Base-by-base conservation (phyloP, 2,329 filamentous ascomycete genomes). In the Fusarium tuaranense region DNA sequence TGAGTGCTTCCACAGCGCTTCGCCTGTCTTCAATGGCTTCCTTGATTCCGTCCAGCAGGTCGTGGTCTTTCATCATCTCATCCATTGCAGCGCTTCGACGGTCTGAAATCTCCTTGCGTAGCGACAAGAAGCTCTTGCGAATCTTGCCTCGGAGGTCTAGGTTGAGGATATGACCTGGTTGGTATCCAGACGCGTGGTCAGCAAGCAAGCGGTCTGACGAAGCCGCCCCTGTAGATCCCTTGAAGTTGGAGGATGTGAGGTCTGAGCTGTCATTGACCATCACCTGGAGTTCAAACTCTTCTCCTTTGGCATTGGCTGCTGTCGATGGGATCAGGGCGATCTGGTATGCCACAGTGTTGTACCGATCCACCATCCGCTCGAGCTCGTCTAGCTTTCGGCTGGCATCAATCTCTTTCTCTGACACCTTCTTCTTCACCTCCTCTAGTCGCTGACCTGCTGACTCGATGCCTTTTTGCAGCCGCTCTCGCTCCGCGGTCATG, bases 21-120 rank as follows among this genome's bases (percentile, higher is more conserved):
- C 93, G 90, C 86, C 98, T 98, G 84, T 99, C 96, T 81, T 98
- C 95, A 83, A 99, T 97, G 18, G 95, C 95, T 84, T 99, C 97
- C 82, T 97, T 97, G 82, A 98, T 96, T 76, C 94, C 94, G 82
- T 98, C 95, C 12, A 99, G 90, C 73, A 97, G 88, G 81, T 98
- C 97, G 79, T 97, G 94, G 76, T 97, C 95, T 80, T 97, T 96
- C 89, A 98, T 94, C 87, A 98, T 97, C 63, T 92, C 92, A 80
- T 98, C 96, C 79, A 97, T 92, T 1, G 93, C 93, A 7, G 90
- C 86, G 71, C 93, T 95, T 62, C 96, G 90, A 65, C 97, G 90
- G 81, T 98, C 95, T n/a, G 94, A 94, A 75, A 99, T 94, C 73
- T 98, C 95, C 81, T 97, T 98, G 71, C 95, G 91, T 20, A 99